Evolutionary conservation across 2,329 filamentous ascomycete genomes (phyloP), one percentile per base, ranked within the genome.

Genomic region (Cordyceps javanica): DNA sequence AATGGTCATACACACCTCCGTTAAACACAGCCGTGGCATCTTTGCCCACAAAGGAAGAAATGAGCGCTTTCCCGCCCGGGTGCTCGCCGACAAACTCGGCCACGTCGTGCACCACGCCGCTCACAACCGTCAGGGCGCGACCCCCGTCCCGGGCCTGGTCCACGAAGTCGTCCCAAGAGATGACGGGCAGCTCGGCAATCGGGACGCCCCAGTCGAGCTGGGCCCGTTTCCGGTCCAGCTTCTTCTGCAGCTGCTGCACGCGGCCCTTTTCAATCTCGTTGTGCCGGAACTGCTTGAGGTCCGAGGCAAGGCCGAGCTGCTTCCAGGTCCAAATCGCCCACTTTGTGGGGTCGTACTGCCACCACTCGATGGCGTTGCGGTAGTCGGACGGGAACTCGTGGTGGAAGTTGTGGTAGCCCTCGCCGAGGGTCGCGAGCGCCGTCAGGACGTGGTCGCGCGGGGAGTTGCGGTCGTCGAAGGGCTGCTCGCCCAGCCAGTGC

Each of bases 401-500:
- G 77, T 95, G 90, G 82, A 95, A 95, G 82, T 95, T 95, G 82
- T 95, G 90, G 78, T 95, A 95, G 30, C 90, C 90, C 75, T 92
- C 90, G 50, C 90, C 90, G 23, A 95, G 86, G 44, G 90, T 95
- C 65, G 91, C 86, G 19, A 95, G 76, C 45, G 90, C 90, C 41
- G 90, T 95, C 74, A 95, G 84, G 69, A 93, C 82, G 74, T 95
- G 90, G 68, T 95, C 90, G 71, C 91, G 87, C 62, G 90, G 91
- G 60, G 88, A 91, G 83, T 95, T 93, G 75, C 90, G 88, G 81
- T 95, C 91, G 67, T 95, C 90, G 71, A 95, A 95, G 60, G 91
- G 91, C 77, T 95, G 90, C 67, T 95, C 91, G 62, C 91, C 90
- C 68, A 95, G 86, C 88, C 89, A 95, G 77, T 95, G 90, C 63